Conservation (phyloP, 1,139 yeast species). For the Eremothecium cymbalariae region DNA sequence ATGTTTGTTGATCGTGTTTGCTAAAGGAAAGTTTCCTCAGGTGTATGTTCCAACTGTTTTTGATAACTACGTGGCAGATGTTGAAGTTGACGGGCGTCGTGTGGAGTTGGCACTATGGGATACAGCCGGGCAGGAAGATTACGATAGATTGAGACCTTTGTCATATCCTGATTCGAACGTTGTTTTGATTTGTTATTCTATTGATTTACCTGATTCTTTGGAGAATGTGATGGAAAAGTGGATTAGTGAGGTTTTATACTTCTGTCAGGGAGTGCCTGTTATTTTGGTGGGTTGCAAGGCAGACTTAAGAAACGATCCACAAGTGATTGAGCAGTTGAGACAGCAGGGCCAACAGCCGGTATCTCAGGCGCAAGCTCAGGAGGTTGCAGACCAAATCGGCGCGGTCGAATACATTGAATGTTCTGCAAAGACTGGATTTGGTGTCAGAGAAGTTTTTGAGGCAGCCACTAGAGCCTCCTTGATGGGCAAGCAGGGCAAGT, state of each 20-base stretch:
- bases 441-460: constrained; percentile 85
- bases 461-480: constrained; percentile 69
- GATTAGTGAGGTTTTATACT: constrained; percentile 88
- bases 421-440: constrained; percentile 85
- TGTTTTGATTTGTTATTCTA: constrained; percentile 80
- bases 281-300: constrained; percentile 87
- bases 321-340: constrained; percentile 64
- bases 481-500: constrained; percentile 32
- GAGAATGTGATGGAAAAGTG: constrained; percentile 90
- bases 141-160: constrained; percentile 86
- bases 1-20: constrained; percentile 72
- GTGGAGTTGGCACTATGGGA: constrained; percentile 94
- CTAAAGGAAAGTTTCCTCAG: constrained; percentile 92
- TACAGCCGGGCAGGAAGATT: constrained; percentile 96
- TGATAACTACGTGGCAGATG: constrained; percentile 89
- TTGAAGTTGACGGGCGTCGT: constrained; percentile 86
- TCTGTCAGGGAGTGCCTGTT: constrained; percentile 91
- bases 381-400: constrained; percentile 79
- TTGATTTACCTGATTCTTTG: constrained; percentile 84
- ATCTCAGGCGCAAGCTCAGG: constrained; percentile 68
- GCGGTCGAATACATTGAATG: constrained; percentile 85
- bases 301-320: constrained; percentile 76
- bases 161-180: constrained; percentile 91
- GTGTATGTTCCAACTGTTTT: constrained; percentile 92
- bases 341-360: constrained; percentile 72